A percentile compares a stretch with the other conserved stretches of the same genome.
Evolutionary conservation across 768 basidiomycete genomes (phyloP).

Genomic region (Trametes coccinea): DNA sequence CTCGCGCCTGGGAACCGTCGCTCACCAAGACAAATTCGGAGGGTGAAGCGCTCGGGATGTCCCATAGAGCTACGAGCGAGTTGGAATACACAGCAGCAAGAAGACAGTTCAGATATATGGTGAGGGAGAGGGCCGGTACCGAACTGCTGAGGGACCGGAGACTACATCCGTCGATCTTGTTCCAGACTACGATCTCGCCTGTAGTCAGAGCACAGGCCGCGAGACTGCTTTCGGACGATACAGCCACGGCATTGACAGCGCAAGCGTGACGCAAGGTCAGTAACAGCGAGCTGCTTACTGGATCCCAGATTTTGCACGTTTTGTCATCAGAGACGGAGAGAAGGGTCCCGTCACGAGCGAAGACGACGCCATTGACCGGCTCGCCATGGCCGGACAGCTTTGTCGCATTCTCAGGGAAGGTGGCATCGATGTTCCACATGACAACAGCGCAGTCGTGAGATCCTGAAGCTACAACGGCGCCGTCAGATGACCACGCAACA

Average conservation of each 20-base stretch:
- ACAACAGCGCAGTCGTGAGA: not conserved
- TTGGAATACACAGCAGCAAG: too few species aligned
- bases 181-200: too few species aligned
- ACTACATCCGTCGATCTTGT: too few species aligned
- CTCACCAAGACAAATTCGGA: too few species aligned
- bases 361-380: not conserved
- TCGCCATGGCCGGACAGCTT: not conserved
- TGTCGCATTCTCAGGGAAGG: not conserved
- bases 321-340: not conserved
- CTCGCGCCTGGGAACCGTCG: too few species aligned
- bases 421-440: not conserved
- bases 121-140: too few species aligned
- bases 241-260: not conserved
- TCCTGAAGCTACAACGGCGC: not conserved
- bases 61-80: too few species aligned
- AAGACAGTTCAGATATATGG: too few species aligned
- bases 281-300: not conserved
- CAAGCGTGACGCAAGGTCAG: not conserved
- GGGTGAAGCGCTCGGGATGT: too few species aligned
- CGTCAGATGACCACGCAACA: slow-evolving; percentile 29
- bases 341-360: not conserved
- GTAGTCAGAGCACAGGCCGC: not conserved
- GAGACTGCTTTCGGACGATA: not conserved
- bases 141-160: too few species aligned
- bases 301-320: not conserved